Evolutionary conservation across 495 filamentous ascomycete species (phyloP).

Genomic region (Penicillium salamii): DNA sequence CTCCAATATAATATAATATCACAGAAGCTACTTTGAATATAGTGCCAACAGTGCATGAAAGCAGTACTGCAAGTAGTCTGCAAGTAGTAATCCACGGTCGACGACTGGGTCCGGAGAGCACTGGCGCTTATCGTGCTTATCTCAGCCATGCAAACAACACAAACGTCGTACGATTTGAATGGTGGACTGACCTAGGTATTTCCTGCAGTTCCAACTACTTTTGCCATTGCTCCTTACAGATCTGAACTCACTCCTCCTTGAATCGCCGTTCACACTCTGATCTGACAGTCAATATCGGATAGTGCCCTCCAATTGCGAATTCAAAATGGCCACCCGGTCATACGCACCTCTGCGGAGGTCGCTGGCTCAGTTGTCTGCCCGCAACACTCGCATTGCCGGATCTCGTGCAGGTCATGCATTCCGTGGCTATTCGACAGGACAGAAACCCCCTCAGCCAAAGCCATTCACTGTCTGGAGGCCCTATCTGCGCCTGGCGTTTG

Average conservation of each 20-base stretch:
- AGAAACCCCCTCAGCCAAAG: constrained; percentile 21
- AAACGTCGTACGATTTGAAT: constrained; percentile 26
- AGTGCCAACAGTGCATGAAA: no score
- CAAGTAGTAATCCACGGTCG: neutral
- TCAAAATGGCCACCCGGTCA: constrained; percentile 37
- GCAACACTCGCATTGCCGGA: constrained; percentile 18
- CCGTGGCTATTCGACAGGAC: constrained; percentile 32
- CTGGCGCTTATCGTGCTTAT: constrained; percentile 21
- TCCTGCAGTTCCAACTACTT: neutral
- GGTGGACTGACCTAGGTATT: neutral
- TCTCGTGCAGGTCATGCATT: constrained; percentile 18
- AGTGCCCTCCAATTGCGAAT: constrained; percentile 15
- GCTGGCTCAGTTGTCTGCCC: constrained; percentile 26
- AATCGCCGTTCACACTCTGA: neutral
- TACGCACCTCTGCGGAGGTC: constrained; percentile 41
- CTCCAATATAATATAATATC: no score
- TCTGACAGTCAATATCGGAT: constrained; percentile 14
- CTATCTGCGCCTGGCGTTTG: constrained; percentile 56
- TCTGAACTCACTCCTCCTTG: neutral
- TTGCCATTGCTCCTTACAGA: neutral
- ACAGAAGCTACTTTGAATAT: no score
- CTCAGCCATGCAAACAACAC: constrained; percentile 28
- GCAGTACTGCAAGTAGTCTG: no score
- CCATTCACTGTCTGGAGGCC: constrained; percentile 48
- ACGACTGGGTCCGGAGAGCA: neutral